These are phyloP conservation scores for Diplogelasinospora grovesii DNA, from an alignment of 495 filamentous ascomycete species.

Conservation along the genomic window DNA sequence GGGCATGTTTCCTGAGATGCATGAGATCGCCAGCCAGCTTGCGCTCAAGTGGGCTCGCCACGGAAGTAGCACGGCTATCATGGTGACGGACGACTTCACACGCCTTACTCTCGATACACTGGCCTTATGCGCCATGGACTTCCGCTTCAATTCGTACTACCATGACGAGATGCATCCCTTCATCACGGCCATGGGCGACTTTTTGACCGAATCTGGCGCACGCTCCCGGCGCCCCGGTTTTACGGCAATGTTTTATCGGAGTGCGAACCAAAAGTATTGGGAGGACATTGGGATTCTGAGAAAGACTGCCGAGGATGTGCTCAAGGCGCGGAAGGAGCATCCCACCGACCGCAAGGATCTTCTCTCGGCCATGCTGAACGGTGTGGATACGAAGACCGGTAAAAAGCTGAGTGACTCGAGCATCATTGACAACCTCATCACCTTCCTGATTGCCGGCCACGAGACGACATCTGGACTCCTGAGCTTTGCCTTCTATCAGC, in stretches of 20 bases:
- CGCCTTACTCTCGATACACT: conserved; percentile 67
- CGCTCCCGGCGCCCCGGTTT: conserved; percentile 46
- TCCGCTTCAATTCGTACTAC: conserved; percentile 72
- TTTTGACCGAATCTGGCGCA: conserved; percentile 49
- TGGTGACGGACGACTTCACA: conserved; percentile 65
- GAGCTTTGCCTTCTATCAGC: conserved; percentile 52
- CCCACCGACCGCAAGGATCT: conserved; percentile 60
- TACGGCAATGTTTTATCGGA: conserved; percentile 43
- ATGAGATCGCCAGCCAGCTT: conserved; percentile 65
- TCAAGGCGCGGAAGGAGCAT: conserved; percentile 51
- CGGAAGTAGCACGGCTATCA: conserved; percentile 50
- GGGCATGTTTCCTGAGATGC: conserved; percentile 70
- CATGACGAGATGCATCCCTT: conserved; percentile 61
- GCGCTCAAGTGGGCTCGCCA: conserved; percentile 68
- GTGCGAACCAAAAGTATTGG: conserved; percentile 50
- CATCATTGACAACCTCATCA: conserved; percentile 67
- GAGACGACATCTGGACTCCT: conserved; percentile 61
- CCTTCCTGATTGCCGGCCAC: conserved; percentile 67
- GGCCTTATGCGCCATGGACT: conserved; percentile 66
- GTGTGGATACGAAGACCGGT: conserved; percentile 61
- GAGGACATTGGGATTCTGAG: conserved; percentile 51
- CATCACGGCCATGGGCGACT: conserved; percentile 54
- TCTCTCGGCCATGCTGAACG: conserved; percentile 61
- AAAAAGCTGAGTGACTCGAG: conserved; percentile 51
- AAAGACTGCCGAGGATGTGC: conserved; percentile 50